Evolutionary conservation across 257 asterid species (phyloP).

Genomic region (Thymus quinquecostatus): DNA sequence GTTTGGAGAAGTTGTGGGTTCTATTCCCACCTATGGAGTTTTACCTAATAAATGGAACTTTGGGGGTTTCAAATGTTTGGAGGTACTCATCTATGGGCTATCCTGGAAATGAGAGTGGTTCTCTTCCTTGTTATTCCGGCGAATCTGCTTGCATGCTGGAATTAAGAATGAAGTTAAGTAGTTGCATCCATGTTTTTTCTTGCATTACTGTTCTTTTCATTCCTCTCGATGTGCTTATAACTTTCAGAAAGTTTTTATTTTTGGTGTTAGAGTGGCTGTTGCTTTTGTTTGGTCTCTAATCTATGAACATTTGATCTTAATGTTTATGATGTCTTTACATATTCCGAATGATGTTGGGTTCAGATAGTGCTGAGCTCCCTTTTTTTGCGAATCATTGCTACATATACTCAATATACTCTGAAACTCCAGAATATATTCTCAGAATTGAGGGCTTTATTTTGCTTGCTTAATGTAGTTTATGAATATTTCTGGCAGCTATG

Average conservation of each 20-base stretch:
- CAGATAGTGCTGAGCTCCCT: slow-evolving; percentile 23
- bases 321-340: background rate
- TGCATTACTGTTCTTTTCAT: background rate
- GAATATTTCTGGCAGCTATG: slow-evolving; percentile 64
- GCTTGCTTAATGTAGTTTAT: slow-evolving; percentile 33
- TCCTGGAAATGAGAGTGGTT: background rate
- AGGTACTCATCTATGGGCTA: no score
- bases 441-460: slow-evolving; percentile 25
- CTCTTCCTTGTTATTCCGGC: background rate
- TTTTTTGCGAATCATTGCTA: slow-evolving; percentile 7
- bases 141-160: slow-evolving; percentile 15
- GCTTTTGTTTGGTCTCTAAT: slow-evolving; percentile 6
- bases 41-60: background rate
- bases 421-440: slow-evolving; percentile 9
- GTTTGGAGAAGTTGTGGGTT: no score
- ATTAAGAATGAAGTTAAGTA: background rate
- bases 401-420: background rate
- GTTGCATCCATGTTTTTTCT: slow-evolving; percentile 17
- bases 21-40: background rate
- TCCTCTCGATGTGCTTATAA: slow-evolving; percentile 17
- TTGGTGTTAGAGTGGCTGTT: background rate
- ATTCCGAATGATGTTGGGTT: slow-evolving; percentile 14
- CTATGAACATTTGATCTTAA: background rate
- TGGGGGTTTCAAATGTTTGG: slow-evolving; percentile 4
- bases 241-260: background rate